Percentiles rank a stretch among this genome's conserved stretches.
These are phyloP conservation scores for Candida incommunis DNA, from an alignment of 805 yeast genomes.

Conservation along the genomic window DNA sequence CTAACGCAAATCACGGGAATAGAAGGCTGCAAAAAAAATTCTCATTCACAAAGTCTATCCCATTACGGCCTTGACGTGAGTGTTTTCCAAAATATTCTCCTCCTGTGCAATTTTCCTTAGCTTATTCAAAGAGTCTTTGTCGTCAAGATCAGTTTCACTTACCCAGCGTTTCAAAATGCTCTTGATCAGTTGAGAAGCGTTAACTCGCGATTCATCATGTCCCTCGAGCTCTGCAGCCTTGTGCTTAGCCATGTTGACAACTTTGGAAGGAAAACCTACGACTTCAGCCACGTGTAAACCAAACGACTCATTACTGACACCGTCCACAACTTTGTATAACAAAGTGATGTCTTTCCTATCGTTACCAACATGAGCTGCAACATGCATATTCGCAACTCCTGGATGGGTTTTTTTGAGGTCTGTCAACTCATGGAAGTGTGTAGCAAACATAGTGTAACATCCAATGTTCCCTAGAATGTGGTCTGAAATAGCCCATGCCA, in stretches of 20 bases:
- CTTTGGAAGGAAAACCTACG: constrained; percentile 83
- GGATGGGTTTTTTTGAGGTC: constrained; percentile 50
- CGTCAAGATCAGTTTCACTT: not conserved
- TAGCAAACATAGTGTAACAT: constrained; percentile 84
- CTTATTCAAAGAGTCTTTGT: not conserved
- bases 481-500: constrained; percentile 94
- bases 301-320: constrained; percentile 90
- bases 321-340: constrained; percentile 87
- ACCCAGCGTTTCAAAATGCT: constrained; percentile 1
- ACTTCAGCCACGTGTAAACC: constrained; percentile 97
- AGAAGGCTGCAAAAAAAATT: no score
- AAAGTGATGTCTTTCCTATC: constrained; percentile 53
- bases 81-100: not conserved
- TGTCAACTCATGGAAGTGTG: constrained; percentile 95
- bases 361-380: constrained; percentile 75
- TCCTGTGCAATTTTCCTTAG: not conserved
- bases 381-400: constrained; percentile 68
- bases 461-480: constrained; percentile 55
- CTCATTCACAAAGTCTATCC: not conserved
- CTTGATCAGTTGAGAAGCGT: not conserved
- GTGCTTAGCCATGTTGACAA: constrained; percentile 88
- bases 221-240: constrained; percentile 81
- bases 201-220: constrained; percentile 35
- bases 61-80: not conserved
- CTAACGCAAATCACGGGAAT: no score